These are phyloP conservation scores for Ascosphaera pollenicola DNA, from an alignment of 2,329 filamentous ascomycete genomes.

Conservation along the genomic window DNA sequence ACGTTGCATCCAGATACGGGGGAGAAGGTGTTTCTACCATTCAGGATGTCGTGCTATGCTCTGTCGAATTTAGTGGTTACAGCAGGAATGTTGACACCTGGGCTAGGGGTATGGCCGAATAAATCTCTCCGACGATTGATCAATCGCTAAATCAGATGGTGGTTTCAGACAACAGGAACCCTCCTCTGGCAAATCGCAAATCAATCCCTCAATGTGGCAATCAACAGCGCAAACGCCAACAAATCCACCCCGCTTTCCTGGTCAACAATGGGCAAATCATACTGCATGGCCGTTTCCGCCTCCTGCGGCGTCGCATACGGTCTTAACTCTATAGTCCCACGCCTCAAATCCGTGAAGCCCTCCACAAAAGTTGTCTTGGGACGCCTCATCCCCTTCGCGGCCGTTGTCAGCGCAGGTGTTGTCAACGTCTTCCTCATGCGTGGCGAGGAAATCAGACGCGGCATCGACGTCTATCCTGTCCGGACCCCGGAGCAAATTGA, in stretches of 20 bases:
- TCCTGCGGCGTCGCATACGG: slow-evolving; percentile 87
- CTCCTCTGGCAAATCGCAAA: slow-evolving; percentile 90
- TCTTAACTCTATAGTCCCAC: slow-evolving; percentile 72
- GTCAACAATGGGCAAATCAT: slow-evolving; percentile 66
- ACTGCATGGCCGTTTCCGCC: slow-evolving; percentile 74
- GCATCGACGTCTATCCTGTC: slow-evolving; percentile 81
- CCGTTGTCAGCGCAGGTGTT: slow-evolving; percentile 73
- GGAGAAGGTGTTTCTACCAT: slow-evolving; percentile 74
- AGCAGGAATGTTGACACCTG: slow-evolving; percentile 88
- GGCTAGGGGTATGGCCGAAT: slow-evolving; percentile 34
- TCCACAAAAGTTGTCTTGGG: slow-evolving; percentile 54
- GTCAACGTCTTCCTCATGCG: slow-evolving; percentile 98
- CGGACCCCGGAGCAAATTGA: slow-evolving; percentile 47
- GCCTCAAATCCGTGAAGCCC: slow-evolving; percentile 54
- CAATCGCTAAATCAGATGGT: background rate
- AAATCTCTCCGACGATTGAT: too few relatives aligned
- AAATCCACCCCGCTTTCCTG: slow-evolving; percentile 79
- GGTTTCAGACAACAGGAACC: slow-evolving; percentile 48
- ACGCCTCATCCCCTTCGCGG: slow-evolving; percentile 87
- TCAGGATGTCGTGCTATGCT: slow-evolving; percentile 93
- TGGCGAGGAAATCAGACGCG: slow-evolving; percentile 76
- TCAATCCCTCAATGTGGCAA: slow-evolving; percentile 92
- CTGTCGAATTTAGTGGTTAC: slow-evolving; percentile 88
- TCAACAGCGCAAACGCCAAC: slow-evolving; percentile 96
- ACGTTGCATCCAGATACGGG: slow-evolving; percentile 94